Evolutionary conservation across 768 basidiomycete genomes (phyloP), one percentile per base, ranked within the genome.

Genomic region (Coprinopsis cinerea): DNA sequence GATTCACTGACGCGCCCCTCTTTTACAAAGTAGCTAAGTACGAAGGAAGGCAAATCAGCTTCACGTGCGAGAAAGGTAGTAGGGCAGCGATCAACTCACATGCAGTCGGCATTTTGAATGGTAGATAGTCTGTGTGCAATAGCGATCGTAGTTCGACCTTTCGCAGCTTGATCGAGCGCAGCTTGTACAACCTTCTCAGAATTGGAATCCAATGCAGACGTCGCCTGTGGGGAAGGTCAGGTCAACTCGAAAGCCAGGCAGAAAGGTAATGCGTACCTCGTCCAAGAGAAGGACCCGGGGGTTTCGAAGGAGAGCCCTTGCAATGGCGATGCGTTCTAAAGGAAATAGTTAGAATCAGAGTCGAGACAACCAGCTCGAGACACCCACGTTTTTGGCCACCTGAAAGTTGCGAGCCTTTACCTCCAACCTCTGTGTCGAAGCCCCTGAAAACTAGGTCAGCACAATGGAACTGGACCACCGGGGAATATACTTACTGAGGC

Each of bases 401-500:
- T 23, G 77, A 80, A 0, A 88, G 64, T n/a, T 87, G 67, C 69
- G 86, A 84, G 2, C 87, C 87, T 39, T 83, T 76, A 62, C 88
- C 87, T n/a, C 85, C 87, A 22, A 88, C 86, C 66, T 83, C 67
- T 9, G 87, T 89, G 27, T 87, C 83, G 58, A 88, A 89, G 2
- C 84, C 85, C 9, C 76, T 59, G 11, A n/a, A n/a, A n/a, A n/a
- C n/a, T n/a, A n/a, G n/a, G n/a, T n/a, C n/a, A n/a, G n/a, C n/a
- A n/a, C n/a, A n/a, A n/a, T n/a, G n/a, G n/a, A n/a, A n/a, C n/a
- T n/a, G n/a, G n/a, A n/a, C n/a, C n/a, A n/a, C n/a, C n/a, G n/a
- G n/a, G n/a, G n/a, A n/a, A n/a, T n/a, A n/a, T n/a, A n/a, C n/a
- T n/a, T n/a, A n/a, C n/a, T n/a, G n/a, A 0, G 87, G 85, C 4